Base-by-base conservation (phyloP, 768 basidiomycete genomes). In the Collybiopsis confluens region DNA sequence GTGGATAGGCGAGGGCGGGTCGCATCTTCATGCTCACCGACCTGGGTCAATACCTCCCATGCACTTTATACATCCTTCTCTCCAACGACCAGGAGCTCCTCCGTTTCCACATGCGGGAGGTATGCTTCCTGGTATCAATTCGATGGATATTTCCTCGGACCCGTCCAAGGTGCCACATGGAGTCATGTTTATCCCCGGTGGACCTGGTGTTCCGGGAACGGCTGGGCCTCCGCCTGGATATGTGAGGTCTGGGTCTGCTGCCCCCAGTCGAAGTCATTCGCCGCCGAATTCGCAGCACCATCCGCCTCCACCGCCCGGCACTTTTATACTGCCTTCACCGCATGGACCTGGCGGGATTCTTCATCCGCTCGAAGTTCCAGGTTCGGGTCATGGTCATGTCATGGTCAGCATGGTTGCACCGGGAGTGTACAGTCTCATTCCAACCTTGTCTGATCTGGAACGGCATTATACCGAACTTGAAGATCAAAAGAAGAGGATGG, bases 251-350 rank as follows among this genome's bases (percentile, higher is more conserved):
- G 76, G 82, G 54, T 85, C 81, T 45, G 75, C 79, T 57, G 82
- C 81, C 23, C 87, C 87, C 4, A 88, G 84, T 66, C 72, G 86
- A 60, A 85, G 86, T 48, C 86, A 89, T 65, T 87, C 86, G 42
- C 87, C 86, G 45, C 66, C 83, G 62, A 79, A 35, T 5, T 3
- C 27, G 15, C 20, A n/a, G 20, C 35, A 48, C 8, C 20, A 5
- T 33, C 30, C 13, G 30, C 30, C 5, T 33, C 35, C 15, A 21
- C n/a, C 23, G 38, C 6, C 38, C 41, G 66, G 70, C 46, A 73
- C 74, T 30, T 77, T 78, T 60, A 64, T 73, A 33, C 62, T 76
- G 0, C 74, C 75, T 4, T 63, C 73, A 5, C 70, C 72, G 4
- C 73, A 70, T 62, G 56, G 62, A 45, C 59, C 68, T 54, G 61